phyloP scores from a whole-genome alignment of 1,284 basidiomycete genomes.

The Ceratobasidium sp. region DNA sequence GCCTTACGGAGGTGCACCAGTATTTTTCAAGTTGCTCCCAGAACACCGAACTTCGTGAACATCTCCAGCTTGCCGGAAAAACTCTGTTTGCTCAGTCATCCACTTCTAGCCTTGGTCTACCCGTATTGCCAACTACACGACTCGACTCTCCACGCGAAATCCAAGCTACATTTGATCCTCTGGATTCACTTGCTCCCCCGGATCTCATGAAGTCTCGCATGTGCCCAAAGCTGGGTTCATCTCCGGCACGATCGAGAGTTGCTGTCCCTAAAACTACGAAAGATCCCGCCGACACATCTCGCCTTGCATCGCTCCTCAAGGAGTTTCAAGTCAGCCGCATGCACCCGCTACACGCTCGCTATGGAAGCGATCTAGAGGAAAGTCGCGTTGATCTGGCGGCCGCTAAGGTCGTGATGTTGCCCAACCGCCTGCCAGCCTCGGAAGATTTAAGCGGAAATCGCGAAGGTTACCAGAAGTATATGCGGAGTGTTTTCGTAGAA shows the following conservation, averaged over 20 bases:
- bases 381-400: background rate
- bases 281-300: background rate
- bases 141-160: background rate
- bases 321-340: background rate
- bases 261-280: background rate
- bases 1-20: background rate
- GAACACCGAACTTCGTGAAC: background rate
- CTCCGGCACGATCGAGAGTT: background rate
- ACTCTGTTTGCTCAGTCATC: background rate
- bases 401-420: background rate
- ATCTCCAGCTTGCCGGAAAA: background rate
- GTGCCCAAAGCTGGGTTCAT: too few relatives aligned
- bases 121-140: background rate
- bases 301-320: background rate
- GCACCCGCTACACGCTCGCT: background rate
- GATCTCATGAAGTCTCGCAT: background rate
- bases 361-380: slow-evolving; percentile 8
- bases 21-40: slow-evolving; percentile 12
- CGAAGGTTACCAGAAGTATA: background rate
- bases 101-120: background rate
- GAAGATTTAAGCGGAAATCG: background rate
- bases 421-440: background rate
- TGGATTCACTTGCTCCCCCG: background rate
- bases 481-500: background rate
- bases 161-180: background rate